Evolutionary conservation across 108 stramenopile species (phyloP), one percentile per base, ranked within the genome.

Genomic region (Stephanodiscus triporus): DNA sequence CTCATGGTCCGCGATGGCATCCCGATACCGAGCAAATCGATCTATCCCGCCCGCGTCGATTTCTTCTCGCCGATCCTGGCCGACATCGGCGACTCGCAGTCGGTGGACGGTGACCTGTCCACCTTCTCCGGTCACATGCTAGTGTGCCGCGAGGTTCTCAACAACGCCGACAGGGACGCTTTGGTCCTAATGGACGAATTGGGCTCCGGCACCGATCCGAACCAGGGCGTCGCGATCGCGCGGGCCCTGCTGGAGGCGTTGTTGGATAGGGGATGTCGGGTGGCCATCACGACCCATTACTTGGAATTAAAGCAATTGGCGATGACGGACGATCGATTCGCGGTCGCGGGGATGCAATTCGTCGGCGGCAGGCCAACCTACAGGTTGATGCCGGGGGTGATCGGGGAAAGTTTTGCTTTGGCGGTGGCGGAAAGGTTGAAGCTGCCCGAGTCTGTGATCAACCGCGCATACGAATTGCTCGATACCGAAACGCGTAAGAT

Each of bases 171-270:
- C 24, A 56, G 73, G 27, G 88, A 90, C 78, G 88, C 93, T 4
- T 63, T 98, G 38, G 93, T 98, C 9, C 75, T 98, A 10, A 93
- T 97, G 94, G 97, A 98, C 77, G 98, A 98, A 76, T 74, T 96
- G 56, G 98, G 98, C 49, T 81, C 80, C 66, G 98, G 98, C 1
- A 98, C 98, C 0, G 97, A 97, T 79, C 97, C 98, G 29, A 82
- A 76, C 32, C 98, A 98, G 70, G 98, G 98, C 23, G 96, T 92
- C 9, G 98, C 98, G 0, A 89, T 97, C n/a, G 98, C 96, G 9
- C 96, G 95, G 66, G 94, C 98, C 0, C 61, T 97, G 10, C 72
- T 98, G 24, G 98, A 98, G 70, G 95, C 89, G 14, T 66, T 97
- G 59, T 48, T 96, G 34, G 95, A 90, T 9, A 85, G 86, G 36